Conservation (phyloP, 805 yeast species). For the Wickerhamiella alocasiicola region DNA sequence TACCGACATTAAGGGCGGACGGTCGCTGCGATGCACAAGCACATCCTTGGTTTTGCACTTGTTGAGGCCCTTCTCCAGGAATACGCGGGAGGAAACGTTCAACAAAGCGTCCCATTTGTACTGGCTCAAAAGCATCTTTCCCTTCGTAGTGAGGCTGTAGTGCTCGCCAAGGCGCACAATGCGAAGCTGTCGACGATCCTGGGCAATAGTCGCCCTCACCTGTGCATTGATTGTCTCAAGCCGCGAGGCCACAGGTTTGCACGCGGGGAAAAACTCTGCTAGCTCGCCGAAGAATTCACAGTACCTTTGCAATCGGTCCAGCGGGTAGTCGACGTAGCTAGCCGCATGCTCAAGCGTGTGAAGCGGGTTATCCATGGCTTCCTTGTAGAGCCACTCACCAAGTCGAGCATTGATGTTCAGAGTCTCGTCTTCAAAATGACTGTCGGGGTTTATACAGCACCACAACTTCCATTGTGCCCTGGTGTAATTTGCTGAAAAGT, state of each 20-base stretch:
- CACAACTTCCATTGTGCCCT: slow-evolving; percentile 13
- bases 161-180: slow-evolving; percentile 1
- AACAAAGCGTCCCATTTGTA: slow-evolving; percentile 14
- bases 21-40: not conserved
- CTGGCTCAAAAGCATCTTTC: not conserved
- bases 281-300: slow-evolving; percentile 12
- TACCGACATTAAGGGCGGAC: slow-evolving; percentile 2
- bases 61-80: slow-evolving; percentile 8
- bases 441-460: slow-evolving; percentile 10
- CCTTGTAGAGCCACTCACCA: slow-evolving; percentile 16
- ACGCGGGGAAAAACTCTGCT: not conserved
- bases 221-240: not conserved
- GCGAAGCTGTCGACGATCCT: slow-evolving; percentile 5
- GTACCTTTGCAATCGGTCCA: slow-evolving; percentile 14
- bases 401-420: slow-evolving; percentile 14
- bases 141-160: not conserved
- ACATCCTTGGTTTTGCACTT: slow-evolving; percentile 8
- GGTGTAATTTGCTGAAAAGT: slow-evolving; percentile 12
- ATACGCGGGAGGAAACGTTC: slow-evolving; percentile 9
- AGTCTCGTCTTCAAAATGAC: slow-evolving; percentile 13
- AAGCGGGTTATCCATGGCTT: slow-evolving; percentile 5
- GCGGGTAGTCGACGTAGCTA: slow-evolving; percentile 19
- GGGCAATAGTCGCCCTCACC: not conserved
- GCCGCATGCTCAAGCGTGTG: slow-evolving; percentile 16
- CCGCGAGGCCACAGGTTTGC: not conserved